Evolutionary conservation across 768 basidiomycete genomes (phyloP).

Genomic region (Lactarius akahatsu): DNA sequence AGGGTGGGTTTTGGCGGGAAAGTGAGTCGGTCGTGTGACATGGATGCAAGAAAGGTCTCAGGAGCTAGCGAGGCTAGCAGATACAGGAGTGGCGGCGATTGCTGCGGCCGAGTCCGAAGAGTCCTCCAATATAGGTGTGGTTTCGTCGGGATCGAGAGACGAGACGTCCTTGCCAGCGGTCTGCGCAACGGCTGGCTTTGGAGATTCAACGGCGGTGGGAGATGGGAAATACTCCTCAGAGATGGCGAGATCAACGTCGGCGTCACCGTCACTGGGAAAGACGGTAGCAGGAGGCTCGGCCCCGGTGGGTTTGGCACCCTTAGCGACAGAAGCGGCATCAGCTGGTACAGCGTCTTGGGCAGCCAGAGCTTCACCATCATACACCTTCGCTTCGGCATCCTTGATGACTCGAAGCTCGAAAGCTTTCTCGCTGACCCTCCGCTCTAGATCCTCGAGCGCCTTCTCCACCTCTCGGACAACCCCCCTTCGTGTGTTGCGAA

Average conservation of each 20-base stretch:
- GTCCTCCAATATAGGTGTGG: neutral
- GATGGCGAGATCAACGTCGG: conserved; percentile 11
- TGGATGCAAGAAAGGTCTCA: conserved; percentile 14
- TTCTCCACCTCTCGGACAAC: conserved; percentile 59
- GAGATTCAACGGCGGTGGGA: neutral
- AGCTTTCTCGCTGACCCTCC: conserved; percentile 10
- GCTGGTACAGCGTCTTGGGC: neutral
- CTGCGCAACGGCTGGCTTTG: neutral
- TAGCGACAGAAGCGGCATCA: neutral
- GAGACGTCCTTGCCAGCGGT: too few species aligned
- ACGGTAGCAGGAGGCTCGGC: neutral
- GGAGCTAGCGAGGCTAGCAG: neutral
- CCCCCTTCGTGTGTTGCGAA: conserved; percentile 51
- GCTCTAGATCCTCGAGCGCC: conserved; percentile 56
- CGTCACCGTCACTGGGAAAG: conserved; percentile 6
- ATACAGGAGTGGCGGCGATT: neutral
- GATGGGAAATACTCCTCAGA: conserved; percentile 1
- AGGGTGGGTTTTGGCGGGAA: conserved; percentile 11
- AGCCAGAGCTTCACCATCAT: neutral
- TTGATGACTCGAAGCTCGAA: neutral
- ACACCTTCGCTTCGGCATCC: neutral
- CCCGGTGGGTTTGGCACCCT: neutral
- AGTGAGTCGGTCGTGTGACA: conserved; percentile 17
- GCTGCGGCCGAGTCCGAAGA: conserved; percentile 6
- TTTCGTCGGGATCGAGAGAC: neutral